Evolutionary conservation across 139 green algal species (phyloP).

Genomic region (Penium margaritaceum): DNA sequence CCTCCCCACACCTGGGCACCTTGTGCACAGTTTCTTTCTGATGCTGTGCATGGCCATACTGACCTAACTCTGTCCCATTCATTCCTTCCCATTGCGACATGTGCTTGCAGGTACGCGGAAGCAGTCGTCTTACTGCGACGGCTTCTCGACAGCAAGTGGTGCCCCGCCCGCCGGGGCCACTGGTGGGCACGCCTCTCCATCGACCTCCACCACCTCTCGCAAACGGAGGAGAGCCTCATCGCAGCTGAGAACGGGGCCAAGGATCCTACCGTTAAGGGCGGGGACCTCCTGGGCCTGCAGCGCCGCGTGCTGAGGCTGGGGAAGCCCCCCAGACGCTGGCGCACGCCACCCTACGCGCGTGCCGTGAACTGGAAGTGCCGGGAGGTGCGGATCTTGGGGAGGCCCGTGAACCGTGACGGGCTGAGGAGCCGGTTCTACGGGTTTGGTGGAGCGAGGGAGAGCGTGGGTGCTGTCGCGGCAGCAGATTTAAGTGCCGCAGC

Average conservation of each 20-base stretch:
- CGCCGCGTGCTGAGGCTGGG: conserved; percentile 5
- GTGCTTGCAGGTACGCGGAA: conserved; percentile 17
- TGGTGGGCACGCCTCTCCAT: conserved; percentile 7
- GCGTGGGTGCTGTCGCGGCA: too few species aligned
- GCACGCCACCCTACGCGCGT: conserved; percentile 6
- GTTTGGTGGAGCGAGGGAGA: too few species aligned
- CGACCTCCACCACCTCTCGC: conserved; percentile 1
- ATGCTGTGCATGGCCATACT: too few species aligned
- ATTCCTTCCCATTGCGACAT: too few species aligned
- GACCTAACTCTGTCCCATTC: too few species aligned
- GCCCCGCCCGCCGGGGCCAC: not conserved
- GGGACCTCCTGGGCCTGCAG: conserved; percentile 23
- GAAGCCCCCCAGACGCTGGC: conserved; percentile 17
- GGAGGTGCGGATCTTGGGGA: too few species aligned
- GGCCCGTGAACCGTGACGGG: too few species aligned
- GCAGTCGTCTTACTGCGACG: not conserved
- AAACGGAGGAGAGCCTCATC: conserved; percentile 15
- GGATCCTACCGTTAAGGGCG: not conserved
- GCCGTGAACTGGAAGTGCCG: too few species aligned
- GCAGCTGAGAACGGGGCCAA: conserved; percentile 9
- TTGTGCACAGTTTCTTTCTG: too few species aligned
- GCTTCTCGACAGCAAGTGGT: not conserved
- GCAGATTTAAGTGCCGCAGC: too few species aligned
- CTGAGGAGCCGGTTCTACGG: too few species aligned
- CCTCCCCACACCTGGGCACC: too few species aligned